These are phyloP conservation scores for Arabidopsis lyrata DNA, from an alignment of 441 rosid species.

Conservation along the genomic window DNA sequence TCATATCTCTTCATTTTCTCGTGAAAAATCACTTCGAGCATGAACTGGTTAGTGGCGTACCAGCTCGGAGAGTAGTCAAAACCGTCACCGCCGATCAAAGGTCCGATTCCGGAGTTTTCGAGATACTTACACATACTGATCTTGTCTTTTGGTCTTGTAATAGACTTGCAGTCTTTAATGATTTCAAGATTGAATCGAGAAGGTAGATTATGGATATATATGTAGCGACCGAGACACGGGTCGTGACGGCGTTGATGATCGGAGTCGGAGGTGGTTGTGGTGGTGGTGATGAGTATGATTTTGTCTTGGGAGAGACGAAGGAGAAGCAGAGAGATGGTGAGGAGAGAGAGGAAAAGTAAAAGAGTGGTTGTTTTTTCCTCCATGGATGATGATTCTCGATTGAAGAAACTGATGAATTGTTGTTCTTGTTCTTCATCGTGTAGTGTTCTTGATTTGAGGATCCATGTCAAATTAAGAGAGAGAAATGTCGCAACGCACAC, in stretches of 20 bases:
- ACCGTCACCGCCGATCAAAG: slow-evolving; percentile 13
- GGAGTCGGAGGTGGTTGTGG: no score
- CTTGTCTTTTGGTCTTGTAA: slow-evolving; percentile 44
- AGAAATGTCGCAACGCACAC: slow-evolving; percentile 5
- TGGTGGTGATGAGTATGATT: slow-evolving; percentile 29
- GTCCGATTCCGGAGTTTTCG: slow-evolving; percentile 51
- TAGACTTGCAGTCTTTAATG: slow-evolving; percentile 43
- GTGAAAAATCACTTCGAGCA: slow-evolving; percentile 50
- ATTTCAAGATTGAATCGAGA: slow-evolving; percentile 50
- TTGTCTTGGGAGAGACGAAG: slow-evolving; percentile 33
- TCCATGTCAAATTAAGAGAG: slow-evolving; percentile 24
- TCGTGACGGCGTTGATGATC: slow-evolving; percentile 7
- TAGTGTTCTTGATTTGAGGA: slow-evolving; percentile 32
- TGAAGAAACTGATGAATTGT: slow-evolving; percentile 8
- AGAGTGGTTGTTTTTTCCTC: slow-evolving; percentile 29
- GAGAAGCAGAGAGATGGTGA: slow-evolving; percentile 35
- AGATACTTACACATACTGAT: slow-evolving; percentile 51
- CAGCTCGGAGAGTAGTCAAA: slow-evolving; percentile 23
- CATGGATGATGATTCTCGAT: slow-evolving; percentile 3
- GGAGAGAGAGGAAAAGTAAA: slow-evolving; percentile 36
- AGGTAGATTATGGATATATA: slow-evolving; percentile 53
- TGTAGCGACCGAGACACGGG: slow-evolving; percentile 46
- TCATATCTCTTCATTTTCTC: slow-evolving; percentile 62
- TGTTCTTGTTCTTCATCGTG: background rate
- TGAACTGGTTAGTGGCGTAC: slow-evolving; percentile 51